A percentile compares a stretch with the other conserved stretches of the same genome.
Conservation (phyloP, 2,329 filamentous ascomycete species). For the Phoma sp. region DNA sequence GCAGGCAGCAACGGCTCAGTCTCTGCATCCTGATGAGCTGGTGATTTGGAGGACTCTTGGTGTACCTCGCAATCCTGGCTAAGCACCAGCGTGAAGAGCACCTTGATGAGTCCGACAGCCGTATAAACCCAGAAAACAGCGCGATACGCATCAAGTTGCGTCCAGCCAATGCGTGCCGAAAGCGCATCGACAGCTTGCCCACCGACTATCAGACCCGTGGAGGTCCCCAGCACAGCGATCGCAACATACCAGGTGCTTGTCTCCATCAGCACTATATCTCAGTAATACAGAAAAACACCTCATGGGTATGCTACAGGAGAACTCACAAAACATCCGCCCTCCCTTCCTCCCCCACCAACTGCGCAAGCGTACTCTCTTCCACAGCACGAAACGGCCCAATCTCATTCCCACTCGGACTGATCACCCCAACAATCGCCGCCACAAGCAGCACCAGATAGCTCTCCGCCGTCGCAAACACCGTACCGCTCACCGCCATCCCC, state of each 20-base stretch:
- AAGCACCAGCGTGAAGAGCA: slow-evolving; percentile 46
- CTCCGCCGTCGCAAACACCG: slow-evolving; percentile 42
- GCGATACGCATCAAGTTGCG: slow-evolving; percentile 47
- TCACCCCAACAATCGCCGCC: slow-evolving; percentile 47
- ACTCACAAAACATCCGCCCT: slow-evolving; percentile 42
- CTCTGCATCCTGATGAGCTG: background rate
- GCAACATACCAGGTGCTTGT: slow-evolving; percentile 48
- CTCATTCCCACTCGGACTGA: slow-evolving; percentile 49
- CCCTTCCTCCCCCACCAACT: slow-evolving; percentile 37
- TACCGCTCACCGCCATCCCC: slow-evolving; percentile 45
- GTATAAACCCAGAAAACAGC: slow-evolving; percentile 54
- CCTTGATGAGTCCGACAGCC: slow-evolving; percentile 49
- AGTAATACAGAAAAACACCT: background rate
- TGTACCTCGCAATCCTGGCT: slow-evolving; percentile 47
- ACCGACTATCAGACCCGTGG: slow-evolving; percentile 40
- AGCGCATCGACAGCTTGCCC: slow-evolving; percentile 48
- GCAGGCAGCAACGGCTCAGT: slow-evolving; percentile 35
- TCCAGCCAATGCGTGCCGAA: slow-evolving; percentile 42
- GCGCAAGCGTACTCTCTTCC: slow-evolving; percentile 48
- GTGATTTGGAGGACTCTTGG: background rate
- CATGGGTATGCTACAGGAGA: background rate
- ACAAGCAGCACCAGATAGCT: slow-evolving; percentile 41
- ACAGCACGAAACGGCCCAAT: slow-evolving; percentile 51
- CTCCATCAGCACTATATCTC: background rate
- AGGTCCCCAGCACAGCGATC: slow-evolving; percentile 46